phyloP scores from a whole-genome alignment of 2,329 filamentous ascomycete genomes.

The Aspergillus spinulosporus region DNA sequence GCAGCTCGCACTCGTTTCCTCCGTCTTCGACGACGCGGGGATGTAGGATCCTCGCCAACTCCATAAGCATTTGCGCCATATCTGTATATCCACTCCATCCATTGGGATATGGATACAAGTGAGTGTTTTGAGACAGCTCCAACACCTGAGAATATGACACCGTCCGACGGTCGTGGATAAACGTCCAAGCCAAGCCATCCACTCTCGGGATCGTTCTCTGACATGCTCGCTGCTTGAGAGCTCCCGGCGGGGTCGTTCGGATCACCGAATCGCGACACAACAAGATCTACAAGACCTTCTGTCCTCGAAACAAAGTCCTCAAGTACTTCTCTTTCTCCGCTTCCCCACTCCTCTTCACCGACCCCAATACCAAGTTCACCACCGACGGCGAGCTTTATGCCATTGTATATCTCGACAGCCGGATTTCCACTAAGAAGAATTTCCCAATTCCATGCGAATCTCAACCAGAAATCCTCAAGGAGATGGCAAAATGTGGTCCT shows the following conservation, averaged over 20 bases:
- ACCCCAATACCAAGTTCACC: conserved; percentile 93
- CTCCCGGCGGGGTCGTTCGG: conserved; percentile 36
- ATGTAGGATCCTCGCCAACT: conserved; percentile 73
- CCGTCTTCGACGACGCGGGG: conserved; percentile 54
- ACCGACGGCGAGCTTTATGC: conserved; percentile 82
- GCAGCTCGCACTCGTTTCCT: conserved; percentile 34
- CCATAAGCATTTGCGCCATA: conserved; percentile 86
- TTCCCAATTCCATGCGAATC: conserved; percentile 70
- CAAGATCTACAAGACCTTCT: conserved; percentile 80
- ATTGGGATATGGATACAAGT: conserved; percentile 71
- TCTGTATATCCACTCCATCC: conserved; percentile 85
- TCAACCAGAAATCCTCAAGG: conserved; percentile 79
- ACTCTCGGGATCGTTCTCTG: conserved; percentile 30
- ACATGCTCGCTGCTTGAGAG: conserved; percentile 16
- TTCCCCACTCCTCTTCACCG: conserved; percentile 91
- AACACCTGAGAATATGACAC: conserved; percentile 80
- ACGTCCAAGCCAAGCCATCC: conserved; percentile 74
- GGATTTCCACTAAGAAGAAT: conserved; percentile 90
- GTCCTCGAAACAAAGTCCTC: conserved; percentile 81
- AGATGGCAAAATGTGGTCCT: conserved; percentile 70
- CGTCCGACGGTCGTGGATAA: conserved; percentile 71
- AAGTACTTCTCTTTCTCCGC: conserved; percentile 87
- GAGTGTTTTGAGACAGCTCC: conserved; percentile 72
- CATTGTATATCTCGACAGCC: conserved; percentile 72
- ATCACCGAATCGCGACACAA: conserved; percentile 83